Conservation (phyloP, 2,329 filamentous ascomycete genomes). For the Bipolaris gigantea region DNA sequence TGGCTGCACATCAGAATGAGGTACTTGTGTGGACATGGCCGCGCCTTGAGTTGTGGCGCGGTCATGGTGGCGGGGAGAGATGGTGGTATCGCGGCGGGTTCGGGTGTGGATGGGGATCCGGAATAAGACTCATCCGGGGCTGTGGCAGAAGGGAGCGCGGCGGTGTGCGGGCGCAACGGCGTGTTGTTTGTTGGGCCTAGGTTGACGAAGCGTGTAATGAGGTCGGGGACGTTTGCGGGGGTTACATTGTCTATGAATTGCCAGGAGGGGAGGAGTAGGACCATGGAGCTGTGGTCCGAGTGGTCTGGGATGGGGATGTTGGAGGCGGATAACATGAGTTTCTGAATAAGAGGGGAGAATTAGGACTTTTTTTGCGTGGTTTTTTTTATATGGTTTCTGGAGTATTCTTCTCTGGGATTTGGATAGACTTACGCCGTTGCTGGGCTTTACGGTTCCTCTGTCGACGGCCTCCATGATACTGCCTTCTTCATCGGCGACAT, state of each 20-base stretch:
- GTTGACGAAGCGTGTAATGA: conserved; percentile 73
- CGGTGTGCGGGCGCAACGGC: conserved; percentile 50
- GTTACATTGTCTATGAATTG: conserved; percentile 81
- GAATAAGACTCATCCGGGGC: conserved; percentile 21
- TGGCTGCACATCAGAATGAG: conserved; percentile 94
- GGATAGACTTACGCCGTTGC: conserved; percentile 64
- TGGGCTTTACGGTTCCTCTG: conserved; percentile 58
- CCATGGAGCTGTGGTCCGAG: conserved; percentile 67
- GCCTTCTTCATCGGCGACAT: conserved; percentile 78
- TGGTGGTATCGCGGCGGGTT: conserved; percentile 26
- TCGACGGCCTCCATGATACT: conserved; percentile 59
- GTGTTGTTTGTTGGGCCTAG: conserved; percentile 72
- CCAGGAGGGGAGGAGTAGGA: conserved; percentile 84
- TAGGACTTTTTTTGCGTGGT: neutral
- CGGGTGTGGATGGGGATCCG: conserved; percentile 7
- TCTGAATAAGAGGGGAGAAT: conserved; percentile 55
- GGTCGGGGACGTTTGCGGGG: conserved; percentile 68
- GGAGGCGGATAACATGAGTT: conserved; percentile 86
- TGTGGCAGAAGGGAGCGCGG: conserved; percentile 16
- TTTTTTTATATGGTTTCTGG: neutral
- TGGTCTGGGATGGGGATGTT: conserved; percentile 80
- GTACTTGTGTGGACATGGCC: conserved; percentile 77
- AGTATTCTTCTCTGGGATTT: too few relatives aligned
- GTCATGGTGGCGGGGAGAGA: conserved; percentile 26
- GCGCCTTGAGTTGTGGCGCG: conserved; percentile 53